Evolutionary conservation across 345 rosid genomes (phyloP).

Genomic region (Lenwebbia sp.): DNA sequence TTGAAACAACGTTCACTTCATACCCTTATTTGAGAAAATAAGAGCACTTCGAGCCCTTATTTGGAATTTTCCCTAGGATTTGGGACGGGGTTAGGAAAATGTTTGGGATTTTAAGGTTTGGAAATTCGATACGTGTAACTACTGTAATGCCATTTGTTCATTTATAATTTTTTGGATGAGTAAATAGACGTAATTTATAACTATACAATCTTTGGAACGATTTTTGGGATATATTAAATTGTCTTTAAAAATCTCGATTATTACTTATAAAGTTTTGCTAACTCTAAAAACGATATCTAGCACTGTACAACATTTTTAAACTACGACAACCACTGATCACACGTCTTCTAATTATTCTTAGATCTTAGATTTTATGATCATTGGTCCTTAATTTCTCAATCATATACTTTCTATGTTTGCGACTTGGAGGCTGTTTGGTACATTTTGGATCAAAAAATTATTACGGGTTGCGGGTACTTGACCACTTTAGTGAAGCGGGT

Average conservation of each 20-base stretch:
- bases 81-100: no score
- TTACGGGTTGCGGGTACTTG: no score
- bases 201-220: neutral
- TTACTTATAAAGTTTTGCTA: neutral
- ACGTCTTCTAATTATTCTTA: neutral
- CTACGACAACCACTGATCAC: neutral
- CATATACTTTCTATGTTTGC: no score
- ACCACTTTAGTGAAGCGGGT: no score
- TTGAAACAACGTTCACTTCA: no score
- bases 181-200: neutral
- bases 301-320: neutral
- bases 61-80: no score
- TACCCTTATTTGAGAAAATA: no score
- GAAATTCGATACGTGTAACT: neutral
- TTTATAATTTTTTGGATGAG: no score
- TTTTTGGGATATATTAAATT: neutral
- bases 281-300: neutral
- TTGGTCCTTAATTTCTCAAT: neutral
- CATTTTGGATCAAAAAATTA: no score
- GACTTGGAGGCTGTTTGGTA: no score
- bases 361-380: neutral
- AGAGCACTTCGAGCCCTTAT: no score
- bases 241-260: neutral
- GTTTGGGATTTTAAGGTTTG: no score
- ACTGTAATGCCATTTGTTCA: neutral